Percentiles rank a stretch among this genome's conserved stretches.
Evolutionary conservation across 768 basidiomycete species (phyloP).

Genomic region (Pleurotus citrinopileatus): DNA sequence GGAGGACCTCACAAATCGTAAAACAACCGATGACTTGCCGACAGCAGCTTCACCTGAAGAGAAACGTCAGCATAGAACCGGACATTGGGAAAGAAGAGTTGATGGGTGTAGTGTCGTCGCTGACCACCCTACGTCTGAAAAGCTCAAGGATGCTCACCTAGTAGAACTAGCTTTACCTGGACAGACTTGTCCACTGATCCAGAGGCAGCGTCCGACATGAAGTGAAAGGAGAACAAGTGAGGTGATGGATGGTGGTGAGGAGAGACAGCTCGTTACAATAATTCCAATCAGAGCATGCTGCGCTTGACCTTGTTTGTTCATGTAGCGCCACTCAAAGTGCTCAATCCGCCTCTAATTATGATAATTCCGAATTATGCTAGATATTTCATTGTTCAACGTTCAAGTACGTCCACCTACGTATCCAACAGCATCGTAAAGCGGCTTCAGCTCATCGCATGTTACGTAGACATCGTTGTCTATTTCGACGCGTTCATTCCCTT

Average conservation of each 20-base stretch:
- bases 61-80: constrained; percentile 10
- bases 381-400: no score
- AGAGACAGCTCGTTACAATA: constrained; percentile 4
- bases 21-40: constrained; percentile 97
- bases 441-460: constrained; percentile 39
- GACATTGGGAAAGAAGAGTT: no score
- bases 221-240: constrained; percentile 12
- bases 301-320: constrained; percentile 10
- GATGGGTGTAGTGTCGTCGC: no score
- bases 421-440: no score
- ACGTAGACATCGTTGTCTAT: constrained; percentile 42
- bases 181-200: constrained; percentile 84
- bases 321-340: neutral
- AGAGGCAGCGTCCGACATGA: constrained; percentile 75
- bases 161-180: constrained; percentile 95
- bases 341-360: no score
- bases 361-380: no score
- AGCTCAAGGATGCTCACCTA: constrained; percentile 54
- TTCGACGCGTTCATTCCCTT: constrained; percentile 24
- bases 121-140: no score
- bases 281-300: constrained; percentile 1
- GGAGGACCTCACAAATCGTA: constrained; percentile 77
- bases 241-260: constrained; percentile 11
- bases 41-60: constrained; percentile 92
- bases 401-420: no score